Percentiles rank a stretch among this genome's conserved stretches.
These are phyloP conservation scores for Postia placenta DNA, from an alignment of 768 basidiomycete species.

Conservation along the genomic window DNA sequence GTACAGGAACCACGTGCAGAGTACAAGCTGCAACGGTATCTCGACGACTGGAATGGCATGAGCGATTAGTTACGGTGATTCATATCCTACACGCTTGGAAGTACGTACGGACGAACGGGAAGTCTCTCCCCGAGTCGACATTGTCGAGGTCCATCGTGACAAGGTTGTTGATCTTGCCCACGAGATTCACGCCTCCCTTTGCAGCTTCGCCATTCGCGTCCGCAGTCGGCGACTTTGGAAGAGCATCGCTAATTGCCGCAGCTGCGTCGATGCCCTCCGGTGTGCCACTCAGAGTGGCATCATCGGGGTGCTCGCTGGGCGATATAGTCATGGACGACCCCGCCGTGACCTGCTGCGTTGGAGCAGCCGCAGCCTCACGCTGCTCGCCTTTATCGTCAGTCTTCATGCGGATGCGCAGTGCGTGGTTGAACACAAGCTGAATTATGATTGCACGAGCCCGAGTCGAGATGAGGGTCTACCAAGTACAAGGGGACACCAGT, in stretches of 20 bases:
- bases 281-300: not conserved
- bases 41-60: conserved; percentile 31
- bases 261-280: not conserved
- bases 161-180: conserved; percentile 73
- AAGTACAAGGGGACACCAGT: not conserved
- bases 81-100: conserved; percentile 15
- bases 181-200: conserved; percentile 32
- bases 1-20: conserved; percentile 38
- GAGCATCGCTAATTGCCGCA: not conserved
- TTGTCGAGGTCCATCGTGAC: conserved; percentile 37
- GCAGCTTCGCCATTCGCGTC: not conserved
- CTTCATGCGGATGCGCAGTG: conserved; percentile 56
- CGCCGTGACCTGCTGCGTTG: not conserved
- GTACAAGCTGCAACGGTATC: conserved; percentile 32
- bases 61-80: no score
- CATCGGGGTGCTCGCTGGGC: not conserved
- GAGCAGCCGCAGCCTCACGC: not conserved
- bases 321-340: not conserved
- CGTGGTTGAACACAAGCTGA: conserved; percentile 44
- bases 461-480: conserved; percentile 37
- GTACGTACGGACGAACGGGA: conserved; percentile 14
- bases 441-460: conserved; percentile 45
- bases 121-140: conserved; percentile 22
- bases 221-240: not conserved
- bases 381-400: conserved; percentile 29